phyloP scores from a whole-genome alignment of 495 filamentous ascomycete species.

The Polyplosphaeria fusca region DNA sequence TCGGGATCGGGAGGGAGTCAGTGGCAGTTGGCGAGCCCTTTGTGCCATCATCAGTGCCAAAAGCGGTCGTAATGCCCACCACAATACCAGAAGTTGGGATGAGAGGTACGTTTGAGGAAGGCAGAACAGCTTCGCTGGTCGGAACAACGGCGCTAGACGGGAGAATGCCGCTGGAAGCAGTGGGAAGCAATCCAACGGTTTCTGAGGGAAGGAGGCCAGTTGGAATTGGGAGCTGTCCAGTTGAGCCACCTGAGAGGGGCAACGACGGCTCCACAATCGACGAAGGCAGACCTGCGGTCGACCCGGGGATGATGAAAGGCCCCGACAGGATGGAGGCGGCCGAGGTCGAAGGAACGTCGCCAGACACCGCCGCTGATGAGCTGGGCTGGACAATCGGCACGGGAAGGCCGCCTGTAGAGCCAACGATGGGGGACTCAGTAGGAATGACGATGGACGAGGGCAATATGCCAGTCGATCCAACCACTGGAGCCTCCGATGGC shows the following conservation, averaged over 20 bases:
- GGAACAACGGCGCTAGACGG: not conserved
- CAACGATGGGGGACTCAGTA: not conserved
- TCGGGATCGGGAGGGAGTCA: not conserved
- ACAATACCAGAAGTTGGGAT: slow-evolving; percentile 23
- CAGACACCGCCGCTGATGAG: not conserved
- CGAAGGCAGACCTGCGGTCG: slow-evolving; percentile 4
- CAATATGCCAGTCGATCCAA: slow-evolving; percentile 13
- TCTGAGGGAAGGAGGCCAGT: not conserved
- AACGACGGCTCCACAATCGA: slow-evolving; percentile 1
- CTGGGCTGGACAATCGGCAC: slow-evolving; percentile 13
- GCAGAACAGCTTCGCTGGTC: not conserved
- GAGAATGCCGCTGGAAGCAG: not conserved
- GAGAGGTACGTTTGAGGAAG: slow-evolving; percentile 3
- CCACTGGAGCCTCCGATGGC: not conserved
- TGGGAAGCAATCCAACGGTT: not conserved
- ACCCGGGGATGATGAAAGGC: slow-evolving; percentile 15
- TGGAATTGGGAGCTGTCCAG: not conserved
- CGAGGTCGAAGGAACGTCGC: not conserved
- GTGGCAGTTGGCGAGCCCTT: not conserved
- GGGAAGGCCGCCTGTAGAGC: too few relatives aligned
- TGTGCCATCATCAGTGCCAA: slow-evolving; percentile 6
- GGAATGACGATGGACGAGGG: slow-evolving; percentile 1
- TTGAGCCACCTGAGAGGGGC: not conserved
- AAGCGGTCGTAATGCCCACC: slow-evolving; percentile 31
- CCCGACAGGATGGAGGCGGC: not conserved